Percentiles rank a stretch among this genome's conserved stretches.
Conservation (phyloP, 1,284 basidiomycete genomes). For the Fomes fomentarius region DNA sequence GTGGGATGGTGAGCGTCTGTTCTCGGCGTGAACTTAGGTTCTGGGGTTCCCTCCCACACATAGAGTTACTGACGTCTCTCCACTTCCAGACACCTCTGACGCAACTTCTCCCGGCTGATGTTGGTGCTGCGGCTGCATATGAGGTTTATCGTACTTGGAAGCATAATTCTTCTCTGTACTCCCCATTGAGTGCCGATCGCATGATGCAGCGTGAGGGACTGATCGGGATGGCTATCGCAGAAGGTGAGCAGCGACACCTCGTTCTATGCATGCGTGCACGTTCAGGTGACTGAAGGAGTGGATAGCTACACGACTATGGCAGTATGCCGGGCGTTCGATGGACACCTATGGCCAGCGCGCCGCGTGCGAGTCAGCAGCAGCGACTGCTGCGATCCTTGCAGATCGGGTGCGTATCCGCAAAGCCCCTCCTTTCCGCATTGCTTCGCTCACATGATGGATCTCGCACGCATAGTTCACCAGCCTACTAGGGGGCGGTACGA, state of each 20-base stretch:
- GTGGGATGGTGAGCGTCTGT: slow-evolving; percentile 47
- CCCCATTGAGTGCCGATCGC: slow-evolving; percentile 53
- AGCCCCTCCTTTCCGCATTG: neutral
- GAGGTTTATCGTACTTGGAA: slow-evolving; percentile 68
- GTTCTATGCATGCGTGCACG: neutral
- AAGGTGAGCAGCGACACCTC: slow-evolving; percentile 46
- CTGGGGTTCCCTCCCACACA: neutral
- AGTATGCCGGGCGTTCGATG: slow-evolving; percentile 20
- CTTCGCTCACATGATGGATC: neutral
- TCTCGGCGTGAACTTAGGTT: too few relatives aligned
- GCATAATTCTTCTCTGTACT: slow-evolving; percentile 52
- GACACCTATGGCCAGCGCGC: slow-evolving; percentile 22
- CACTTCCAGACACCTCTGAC: slow-evolving; percentile 39
- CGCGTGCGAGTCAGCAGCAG: slow-evolving; percentile 23
- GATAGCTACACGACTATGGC: slow-evolving; percentile 23
- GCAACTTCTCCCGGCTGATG: slow-evolving; percentile 49
- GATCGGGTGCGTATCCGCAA: slow-evolving; percentile 8
- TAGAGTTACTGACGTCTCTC: neutral
- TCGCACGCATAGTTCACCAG: neutral
- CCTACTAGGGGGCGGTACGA: neutral
- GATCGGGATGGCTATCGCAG: slow-evolving; percentile 62
- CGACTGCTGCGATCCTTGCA: slow-evolving; percentile 14
- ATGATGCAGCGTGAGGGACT: slow-evolving; percentile 62
- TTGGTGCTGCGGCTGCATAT: slow-evolving; percentile 71
- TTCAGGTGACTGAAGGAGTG: neutral